Percentiles rank a stretch among this genome's conserved stretches.
Evolutionary conservation across 768 basidiomycete genomes (phyloP).

Genomic region (Pisolithus albus): DNA sequence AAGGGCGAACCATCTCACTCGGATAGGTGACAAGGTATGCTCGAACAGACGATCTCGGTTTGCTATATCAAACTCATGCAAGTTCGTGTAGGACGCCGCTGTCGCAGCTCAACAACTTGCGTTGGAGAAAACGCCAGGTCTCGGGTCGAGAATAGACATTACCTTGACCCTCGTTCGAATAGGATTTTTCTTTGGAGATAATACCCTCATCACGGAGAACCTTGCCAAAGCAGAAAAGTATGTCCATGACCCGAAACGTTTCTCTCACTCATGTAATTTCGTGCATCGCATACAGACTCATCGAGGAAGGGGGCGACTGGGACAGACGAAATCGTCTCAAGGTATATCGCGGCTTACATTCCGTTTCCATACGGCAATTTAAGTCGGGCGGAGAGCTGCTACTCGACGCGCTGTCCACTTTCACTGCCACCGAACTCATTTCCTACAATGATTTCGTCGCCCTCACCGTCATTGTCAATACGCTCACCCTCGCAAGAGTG

Average conservation of each 20-base stretch:
- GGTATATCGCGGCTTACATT: constrained; percentile 59
- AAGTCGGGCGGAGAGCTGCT: constrained; percentile 76
- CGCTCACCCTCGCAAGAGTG: constrained; percentile 68
- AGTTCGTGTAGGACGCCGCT: constrained; percentile 62
- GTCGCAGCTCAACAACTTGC: constrained; percentile 77
- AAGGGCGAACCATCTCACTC: constrained; percentile 77
- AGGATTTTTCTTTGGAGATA: constrained; percentile 85
- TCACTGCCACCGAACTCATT: constrained; percentile 87
- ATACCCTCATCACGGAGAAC: constrained; percentile 59
- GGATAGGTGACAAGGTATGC: constrained; percentile 58
- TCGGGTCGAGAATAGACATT: constrained; percentile 91
- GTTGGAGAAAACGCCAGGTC: constrained; percentile 84
- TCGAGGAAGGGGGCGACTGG: constrained; percentile 97
- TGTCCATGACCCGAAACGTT: constrained; percentile 33
- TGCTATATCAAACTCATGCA: constrained; percentile 9
- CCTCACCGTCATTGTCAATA: constrained; percentile 62
- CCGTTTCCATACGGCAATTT: constrained; percentile 78
- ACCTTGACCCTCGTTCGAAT: constrained; percentile 83
- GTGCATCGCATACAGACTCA: constrained; percentile 44
- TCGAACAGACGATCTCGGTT: constrained; percentile 23
- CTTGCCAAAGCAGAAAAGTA: constrained; percentile 79
- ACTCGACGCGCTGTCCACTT: constrained; percentile 88
- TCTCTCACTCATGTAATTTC: background rate
- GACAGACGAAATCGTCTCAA: constrained; percentile 59
- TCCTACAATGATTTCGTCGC: constrained; percentile 87